A percentile compares a stretch with the other conserved stretches of the same genome.
phyloP scores from a whole-genome alignment of 805 yeast species.

The Lachancea kluyveri region DNA sequence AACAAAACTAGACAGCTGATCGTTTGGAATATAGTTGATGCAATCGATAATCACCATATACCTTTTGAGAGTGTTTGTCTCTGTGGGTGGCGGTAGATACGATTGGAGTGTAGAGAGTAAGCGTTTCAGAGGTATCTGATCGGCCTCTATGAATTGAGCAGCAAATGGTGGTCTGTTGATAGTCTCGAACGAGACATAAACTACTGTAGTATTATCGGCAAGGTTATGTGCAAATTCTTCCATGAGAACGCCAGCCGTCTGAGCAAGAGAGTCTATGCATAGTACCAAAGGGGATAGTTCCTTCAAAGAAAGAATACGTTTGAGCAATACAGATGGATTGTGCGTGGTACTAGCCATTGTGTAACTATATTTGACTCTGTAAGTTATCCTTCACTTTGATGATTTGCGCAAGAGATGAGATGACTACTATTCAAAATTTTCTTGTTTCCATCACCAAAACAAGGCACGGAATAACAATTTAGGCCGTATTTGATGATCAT shows the following conservation, averaged over 20 bases:
- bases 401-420: too few relatives aligned
- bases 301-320: slow-evolving; percentile 59
- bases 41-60: slow-evolving; percentile 59
- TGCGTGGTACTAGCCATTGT: slow-evolving; percentile 33
- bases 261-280: slow-evolving; percentile 62
- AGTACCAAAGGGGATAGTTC: slow-evolving; percentile 73
- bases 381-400: too few relatives aligned
- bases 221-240: slow-evolving; percentile 48
- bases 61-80: slow-evolving; percentile 21
- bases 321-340: slow-evolving; percentile 51
- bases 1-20: slow-evolving; percentile 43
- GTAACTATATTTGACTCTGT: too few relatives aligned
- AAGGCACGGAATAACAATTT: too few relatives aligned
- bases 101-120: slow-evolving; percentile 16
- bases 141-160: slow-evolving; percentile 43
- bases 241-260: slow-evolving; percentile 53
- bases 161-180: slow-evolving; percentile 44
- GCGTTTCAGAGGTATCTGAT: slow-evolving; percentile 14
- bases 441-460: not conserved
- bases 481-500: too few relatives aligned
- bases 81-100: slow-evolving; percentile 18
- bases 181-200: slow-evolving; percentile 68
- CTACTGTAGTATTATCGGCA: slow-evolving; percentile 32
- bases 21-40: slow-evolving; percentile 49
- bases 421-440: too few relatives aligned